Percentiles rank a stretch among this genome's conserved stretches.
These are phyloP conservation scores for Suillus fuscotomentosus DNA, from an alignment of 768 basidiomycete genomes.

Conservation along the genomic window DNA sequence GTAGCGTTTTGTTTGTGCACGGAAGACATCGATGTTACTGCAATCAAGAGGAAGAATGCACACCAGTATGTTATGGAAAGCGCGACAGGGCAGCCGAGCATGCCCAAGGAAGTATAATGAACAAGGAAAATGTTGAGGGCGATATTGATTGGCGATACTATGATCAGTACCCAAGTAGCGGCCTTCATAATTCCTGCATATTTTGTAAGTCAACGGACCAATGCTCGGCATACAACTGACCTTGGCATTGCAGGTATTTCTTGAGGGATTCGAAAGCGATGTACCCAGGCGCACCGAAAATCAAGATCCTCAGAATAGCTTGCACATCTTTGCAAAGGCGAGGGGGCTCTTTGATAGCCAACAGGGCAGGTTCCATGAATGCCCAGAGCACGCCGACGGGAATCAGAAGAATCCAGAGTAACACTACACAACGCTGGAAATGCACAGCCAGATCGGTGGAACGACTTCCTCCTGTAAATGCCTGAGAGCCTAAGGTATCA, in stretches of 20 bases:
- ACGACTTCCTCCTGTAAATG: conserved; percentile 62
- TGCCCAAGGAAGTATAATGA: conserved; percentile 59
- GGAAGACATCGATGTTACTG: conserved; percentile 49
- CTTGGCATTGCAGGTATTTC: conserved; percentile 80
- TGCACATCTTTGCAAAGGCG: conserved; percentile 61
- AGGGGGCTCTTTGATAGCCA: conserved; percentile 59
- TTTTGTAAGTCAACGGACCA: background rate
- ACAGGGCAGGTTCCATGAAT: conserved; percentile 60
- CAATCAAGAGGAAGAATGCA: conserved; percentile 53
- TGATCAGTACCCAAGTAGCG: conserved; percentile 60
- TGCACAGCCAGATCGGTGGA: conserved; percentile 70
- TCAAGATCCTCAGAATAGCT: conserved; percentile 60
- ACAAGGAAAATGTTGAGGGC: conserved; percentile 58
- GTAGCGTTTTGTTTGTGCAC: conserved; percentile 55
- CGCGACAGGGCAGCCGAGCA: conserved; percentile 67
- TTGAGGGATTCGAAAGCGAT: conserved; percentile 76
- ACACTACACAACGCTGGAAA: conserved; percentile 64
- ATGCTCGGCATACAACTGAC: conserved; percentile 30
- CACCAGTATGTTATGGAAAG: conserved; percentile 71
- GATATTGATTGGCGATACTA: conserved; percentile 66
- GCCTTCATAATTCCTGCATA: conserved; percentile 69
- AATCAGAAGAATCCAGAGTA: conserved; percentile 63
- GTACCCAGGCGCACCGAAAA: conserved; percentile 68
- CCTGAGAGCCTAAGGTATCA: conserved; percentile 76
- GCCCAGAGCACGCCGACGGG: conserved; percentile 65